phyloP scores from a whole-genome alignment of 2,329 filamentous ascomycete species.

The Lojkania enalia region DNA sequence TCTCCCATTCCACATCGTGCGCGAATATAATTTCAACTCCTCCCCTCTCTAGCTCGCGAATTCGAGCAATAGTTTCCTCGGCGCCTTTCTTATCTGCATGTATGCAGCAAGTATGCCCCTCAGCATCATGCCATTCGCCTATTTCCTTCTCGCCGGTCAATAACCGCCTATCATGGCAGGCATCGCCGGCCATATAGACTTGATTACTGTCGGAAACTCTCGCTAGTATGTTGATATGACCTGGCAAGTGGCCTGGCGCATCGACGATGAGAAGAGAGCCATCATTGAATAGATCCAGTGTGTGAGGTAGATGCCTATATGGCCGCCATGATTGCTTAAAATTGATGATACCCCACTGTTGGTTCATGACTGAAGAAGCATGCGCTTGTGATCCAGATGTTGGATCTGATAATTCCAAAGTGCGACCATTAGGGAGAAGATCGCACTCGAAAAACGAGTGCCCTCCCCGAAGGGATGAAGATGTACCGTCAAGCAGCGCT shows the following conservation, averaged over 20 bases:
- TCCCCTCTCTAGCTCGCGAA: constrained; percentile 45
- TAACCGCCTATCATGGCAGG: constrained; percentile 58
- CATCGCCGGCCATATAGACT: constrained; percentile 58
- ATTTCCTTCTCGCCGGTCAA: constrained; percentile 57
- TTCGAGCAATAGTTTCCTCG: constrained; percentile 49
- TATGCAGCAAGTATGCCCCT: constrained; percentile 54
- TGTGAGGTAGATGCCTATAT: constrained; percentile 48
- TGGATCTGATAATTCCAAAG: constrained; percentile 50
- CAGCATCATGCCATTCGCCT: constrained; percentile 54
- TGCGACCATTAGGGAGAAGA: constrained; percentile 47
- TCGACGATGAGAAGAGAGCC: constrained; percentile 54
- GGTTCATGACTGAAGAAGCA: neutral
- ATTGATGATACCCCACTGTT: constrained; percentile 10
- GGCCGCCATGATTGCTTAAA: constrained; percentile 47
- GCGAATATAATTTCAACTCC: constrained; percentile 57
- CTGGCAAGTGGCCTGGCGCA: constrained; percentile 57
- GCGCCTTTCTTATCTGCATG: constrained; percentile 55
- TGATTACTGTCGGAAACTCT: constrained; percentile 44
- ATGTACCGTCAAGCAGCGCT: constrained; percentile 27
- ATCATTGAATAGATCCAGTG: constrained; percentile 56
- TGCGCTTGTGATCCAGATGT: neutral
- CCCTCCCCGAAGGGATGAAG: constrained; percentile 25
- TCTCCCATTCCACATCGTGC: constrained; percentile 57
- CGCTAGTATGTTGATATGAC: constrained; percentile 57
- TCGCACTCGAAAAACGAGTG: constrained; percentile 51